Conservation (phyloP, 768 basidiomycete genomes). For the Naganishia antarctica region DNA sequence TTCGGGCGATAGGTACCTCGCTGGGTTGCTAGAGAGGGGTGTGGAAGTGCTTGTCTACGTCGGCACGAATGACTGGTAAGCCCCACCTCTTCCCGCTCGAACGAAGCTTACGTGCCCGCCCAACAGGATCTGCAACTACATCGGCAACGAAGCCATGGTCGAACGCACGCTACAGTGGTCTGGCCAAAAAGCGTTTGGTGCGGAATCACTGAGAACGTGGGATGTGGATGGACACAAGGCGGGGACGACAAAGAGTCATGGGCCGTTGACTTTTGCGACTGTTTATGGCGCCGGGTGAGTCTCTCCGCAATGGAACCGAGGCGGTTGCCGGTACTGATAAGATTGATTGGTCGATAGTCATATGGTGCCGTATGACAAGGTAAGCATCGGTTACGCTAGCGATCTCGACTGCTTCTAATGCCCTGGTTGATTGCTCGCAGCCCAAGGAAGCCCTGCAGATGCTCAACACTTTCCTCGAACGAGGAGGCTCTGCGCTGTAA, state of each 20-base stretch:
- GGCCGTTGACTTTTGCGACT: conserved; percentile 62
- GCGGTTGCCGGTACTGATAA: neutral
- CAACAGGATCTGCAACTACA: conserved; percentile 61
- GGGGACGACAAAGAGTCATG: conserved; percentile 58
- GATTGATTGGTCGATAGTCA: conserved; percentile 52
- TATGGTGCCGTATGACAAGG: conserved; percentile 67
- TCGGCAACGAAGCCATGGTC: conserved; percentile 72
- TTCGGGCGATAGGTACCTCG: conserved; percentile 53
- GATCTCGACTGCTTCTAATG: conserved; percentile 47
- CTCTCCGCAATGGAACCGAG: too few relatives aligned
- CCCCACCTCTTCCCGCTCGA: neutral
- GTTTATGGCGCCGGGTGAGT: conserved; percentile 41
- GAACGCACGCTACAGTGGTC: conserved; percentile 65
- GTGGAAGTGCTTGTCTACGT: conserved; percentile 69
- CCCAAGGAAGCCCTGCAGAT: conserved; percentile 62
- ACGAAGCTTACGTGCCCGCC: neutral
- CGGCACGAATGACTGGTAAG: conserved; percentile 53
- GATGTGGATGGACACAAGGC: conserved; percentile 56
- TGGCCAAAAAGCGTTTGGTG: conserved; percentile 56
- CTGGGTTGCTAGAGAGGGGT: conserved; percentile 68
- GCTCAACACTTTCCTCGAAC: conserved; percentile 63
- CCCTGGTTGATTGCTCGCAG: conserved; percentile 48
- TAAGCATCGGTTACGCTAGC: neutral
- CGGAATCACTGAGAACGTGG: conserved; percentile 57
- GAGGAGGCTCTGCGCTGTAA: conserved; percentile 31